These are phyloP conservation scores for Leccinum incarnatum DNA, from an alignment of 768 basidiomycete genomes.

Conservation along the genomic window DNA sequence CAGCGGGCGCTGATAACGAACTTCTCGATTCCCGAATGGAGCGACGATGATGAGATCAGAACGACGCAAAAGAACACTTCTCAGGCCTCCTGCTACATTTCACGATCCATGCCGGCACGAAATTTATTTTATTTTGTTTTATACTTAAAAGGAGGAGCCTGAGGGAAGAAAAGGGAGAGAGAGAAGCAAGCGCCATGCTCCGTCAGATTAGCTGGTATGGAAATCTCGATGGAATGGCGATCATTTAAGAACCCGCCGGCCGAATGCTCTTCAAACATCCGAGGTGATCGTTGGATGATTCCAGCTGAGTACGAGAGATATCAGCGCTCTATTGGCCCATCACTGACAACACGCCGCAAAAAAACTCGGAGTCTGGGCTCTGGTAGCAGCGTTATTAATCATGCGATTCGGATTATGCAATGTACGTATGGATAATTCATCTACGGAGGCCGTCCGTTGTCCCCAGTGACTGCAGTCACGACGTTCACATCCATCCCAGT, in stretches of 20 bases:
- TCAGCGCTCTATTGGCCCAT: background rate
- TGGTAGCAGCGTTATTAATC: conserved; percentile 7
- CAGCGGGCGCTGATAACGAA: background rate
- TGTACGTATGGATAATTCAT: conserved; percentile 26
- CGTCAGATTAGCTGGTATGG: conserved; percentile 2
- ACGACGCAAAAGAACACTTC: background rate
- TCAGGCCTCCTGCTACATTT: background rate
- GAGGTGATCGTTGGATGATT: conserved; percentile 27
- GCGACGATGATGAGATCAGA: conserved; percentile 18
- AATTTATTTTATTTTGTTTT: background rate
- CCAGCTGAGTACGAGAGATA: background rate
- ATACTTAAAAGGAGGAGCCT: background rate
- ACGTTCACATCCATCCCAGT: conserved; percentile 1
- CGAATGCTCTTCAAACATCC: conserved; percentile 11
- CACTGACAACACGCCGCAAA: background rate
- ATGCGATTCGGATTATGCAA: conserved; percentile 26
- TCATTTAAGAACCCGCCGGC: conserved; percentile 17
- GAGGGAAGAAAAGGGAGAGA: background rate
- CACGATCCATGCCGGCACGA: conserved; percentile 3
- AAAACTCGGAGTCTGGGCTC: background rate
- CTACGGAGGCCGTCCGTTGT: conserved; percentile 8
- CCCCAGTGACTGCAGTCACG: conserved; percentile 2
- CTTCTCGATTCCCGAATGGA: conserved; percentile 1
- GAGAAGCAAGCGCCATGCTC: background rate
- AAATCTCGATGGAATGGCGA: conserved; percentile 19